Conservation (phyloP, 495 filamentous ascomycete genomes). For the Penicillium dipodomyicola region DNA sequence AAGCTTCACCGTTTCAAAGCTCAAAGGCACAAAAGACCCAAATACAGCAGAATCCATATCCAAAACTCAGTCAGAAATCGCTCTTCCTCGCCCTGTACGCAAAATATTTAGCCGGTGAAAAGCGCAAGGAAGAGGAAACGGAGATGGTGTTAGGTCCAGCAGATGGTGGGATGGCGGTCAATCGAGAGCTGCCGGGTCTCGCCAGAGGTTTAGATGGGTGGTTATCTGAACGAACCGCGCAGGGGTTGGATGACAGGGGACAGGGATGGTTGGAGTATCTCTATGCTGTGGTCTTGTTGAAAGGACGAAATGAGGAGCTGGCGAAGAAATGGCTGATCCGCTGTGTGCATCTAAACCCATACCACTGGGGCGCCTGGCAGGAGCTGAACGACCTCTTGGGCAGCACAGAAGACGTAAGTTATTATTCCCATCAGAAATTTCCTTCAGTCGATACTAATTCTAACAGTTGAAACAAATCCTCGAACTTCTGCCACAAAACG, state of each 20-base stretch:
- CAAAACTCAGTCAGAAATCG: conserved; percentile 76
- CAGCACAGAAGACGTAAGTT: conserved; percentile 75
- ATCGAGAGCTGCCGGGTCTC: conserved; percentile 76
- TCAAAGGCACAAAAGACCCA: conserved; percentile 31
- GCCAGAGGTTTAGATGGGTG: conserved; percentile 72
- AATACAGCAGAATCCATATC: conserved; percentile 41
- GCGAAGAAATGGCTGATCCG: conserved; percentile 79
- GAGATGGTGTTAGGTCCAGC: conserved; percentile 97
- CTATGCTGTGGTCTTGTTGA: conserved; percentile 85
- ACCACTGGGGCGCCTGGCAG: conserved; percentile 96
- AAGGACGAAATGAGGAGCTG: conserved; percentile 80
- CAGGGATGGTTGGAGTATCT: conserved; percentile 97
- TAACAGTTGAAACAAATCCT: conserved; percentile 55
- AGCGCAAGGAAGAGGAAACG: conserved; percentile 90
- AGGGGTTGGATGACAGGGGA: conserved; percentile 59
- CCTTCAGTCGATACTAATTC: conserved; percentile 15
- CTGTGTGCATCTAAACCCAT: conserved; percentile 82
- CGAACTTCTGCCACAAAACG: conserved; percentile 73
- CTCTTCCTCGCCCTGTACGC: conserved; percentile 93
- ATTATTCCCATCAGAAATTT: conserved; percentile 19
- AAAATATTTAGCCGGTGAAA: conserved; percentile 90
- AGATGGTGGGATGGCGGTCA: conserved; percentile 77
- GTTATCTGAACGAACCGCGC: conserved; percentile 61
- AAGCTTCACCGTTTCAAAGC: conserved; percentile 36
- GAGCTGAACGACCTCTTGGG: conserved; percentile 76